Percentiles rank a stretch among this genome's conserved stretches.
Evolutionary conservation across 2,329 filamentous ascomycete genomes (phyloP).

Genomic region (Fusarium sororula): DNA sequence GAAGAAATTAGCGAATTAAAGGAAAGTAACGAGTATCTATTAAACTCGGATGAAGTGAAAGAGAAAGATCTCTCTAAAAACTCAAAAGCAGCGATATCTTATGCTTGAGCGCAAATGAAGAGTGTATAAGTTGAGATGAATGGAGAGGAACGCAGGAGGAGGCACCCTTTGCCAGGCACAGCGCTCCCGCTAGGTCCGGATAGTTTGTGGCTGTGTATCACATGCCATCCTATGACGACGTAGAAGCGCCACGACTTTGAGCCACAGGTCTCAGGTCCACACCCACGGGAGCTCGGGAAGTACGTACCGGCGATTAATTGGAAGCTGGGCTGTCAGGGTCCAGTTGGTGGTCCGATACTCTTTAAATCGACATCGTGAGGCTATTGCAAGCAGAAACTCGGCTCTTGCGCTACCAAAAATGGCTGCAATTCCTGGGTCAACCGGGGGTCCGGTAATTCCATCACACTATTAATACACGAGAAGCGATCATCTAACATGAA

Average conservation of each 20-base stretch:
- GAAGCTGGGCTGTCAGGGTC: constrained; percentile 29
- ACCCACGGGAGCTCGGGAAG: constrained; percentile 8
- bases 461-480: background rate
- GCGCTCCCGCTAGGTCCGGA: constrained; percentile 25
- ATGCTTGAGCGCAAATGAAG: constrained; percentile 7
- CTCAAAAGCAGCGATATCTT: constrained; percentile 10
- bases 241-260: background rate
- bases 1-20: background rate
- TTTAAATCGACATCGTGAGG: constrained; percentile 30
- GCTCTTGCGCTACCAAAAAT: constrained; percentile 42
- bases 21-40: background rate
- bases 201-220: constrained; percentile 32
- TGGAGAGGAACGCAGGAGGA: constrained; percentile 28
- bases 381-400: constrained; percentile 28
- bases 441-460: constrained; percentile 44
- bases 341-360: constrained; percentile 31
- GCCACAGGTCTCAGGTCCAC: constrained; percentile 14
- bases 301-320: constrained; percentile 27
- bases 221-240: constrained; percentile 29
- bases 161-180: constrained; percentile 8
- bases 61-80: background rate
- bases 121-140: constrained; percentile 27
- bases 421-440: constrained; percentile 46
- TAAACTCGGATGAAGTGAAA: background rate
- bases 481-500: constrained; percentile 34